Conservation (phyloP, 148 eudicot genomes). For the Arbutus unedo region DNA sequence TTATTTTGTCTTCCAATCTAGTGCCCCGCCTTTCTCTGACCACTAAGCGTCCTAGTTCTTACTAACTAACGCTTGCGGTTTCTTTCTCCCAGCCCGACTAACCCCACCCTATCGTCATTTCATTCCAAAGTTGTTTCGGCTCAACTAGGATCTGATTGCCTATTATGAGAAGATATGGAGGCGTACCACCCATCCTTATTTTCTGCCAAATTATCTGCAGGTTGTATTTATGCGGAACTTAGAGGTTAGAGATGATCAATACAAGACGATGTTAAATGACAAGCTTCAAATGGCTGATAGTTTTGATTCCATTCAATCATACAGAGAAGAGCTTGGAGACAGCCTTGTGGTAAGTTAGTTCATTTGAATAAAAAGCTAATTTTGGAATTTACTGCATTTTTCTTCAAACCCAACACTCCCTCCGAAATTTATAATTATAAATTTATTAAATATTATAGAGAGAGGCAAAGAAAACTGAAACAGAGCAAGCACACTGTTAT, state of each 20-base stretch:
- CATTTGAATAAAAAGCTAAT: neutral
- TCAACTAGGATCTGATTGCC: too few relatives aligned
- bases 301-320: slow-evolving; percentile 44
- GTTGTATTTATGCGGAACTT: slow-evolving; percentile 75
- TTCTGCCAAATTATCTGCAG: slow-evolving; percentile 30
- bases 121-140: too few relatives aligned
- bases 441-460: too few relatives aligned
- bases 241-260: slow-evolving; percentile 72
- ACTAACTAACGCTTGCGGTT: too few relatives aligned
- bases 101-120: too few relatives aligned
- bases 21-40: too few relatives aligned
- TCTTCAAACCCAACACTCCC: too few relatives aligned
- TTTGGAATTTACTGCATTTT: neutral
- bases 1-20: too few relatives aligned
- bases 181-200: neutral
- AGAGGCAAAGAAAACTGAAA: slow-evolving; percentile 3
- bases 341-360: slow-evolving; percentile 34
- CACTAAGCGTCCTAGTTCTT: too few relatives aligned
- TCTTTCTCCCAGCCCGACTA: too few relatives aligned
- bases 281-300: slow-evolving; percentile 67
- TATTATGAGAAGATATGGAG: neutral
- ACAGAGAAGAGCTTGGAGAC: slow-evolving; percentile 50
- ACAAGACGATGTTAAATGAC: slow-evolving; percentile 62
- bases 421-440: too few relatives aligned
- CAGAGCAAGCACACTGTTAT: neutral